Percentiles rank a stretch among this genome's conserved stretches.
phyloP scores from a whole-genome alignment of 75 land plant genomes.

The Sequoia sempervirens region DNA sequence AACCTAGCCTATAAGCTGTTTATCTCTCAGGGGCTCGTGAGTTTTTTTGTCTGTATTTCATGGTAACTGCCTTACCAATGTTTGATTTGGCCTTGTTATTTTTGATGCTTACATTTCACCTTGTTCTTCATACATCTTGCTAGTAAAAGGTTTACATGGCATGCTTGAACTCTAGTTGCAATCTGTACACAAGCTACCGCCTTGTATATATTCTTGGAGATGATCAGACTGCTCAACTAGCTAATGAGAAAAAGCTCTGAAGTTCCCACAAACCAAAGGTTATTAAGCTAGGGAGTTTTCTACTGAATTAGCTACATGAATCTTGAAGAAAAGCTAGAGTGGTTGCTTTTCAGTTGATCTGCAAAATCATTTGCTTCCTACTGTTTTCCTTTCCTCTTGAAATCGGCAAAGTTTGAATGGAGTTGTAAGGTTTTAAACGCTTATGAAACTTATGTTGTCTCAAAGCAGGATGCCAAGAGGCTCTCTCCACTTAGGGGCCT shows the following conservation, averaged over 20 bases:
- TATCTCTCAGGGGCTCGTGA: background rate
- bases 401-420: slow-evolving; percentile 31
- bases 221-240: background rate
- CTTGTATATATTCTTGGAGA: background rate
- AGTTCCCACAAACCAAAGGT: background rate
- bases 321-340: slow-evolving; percentile 25
- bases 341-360: slow-evolving; percentile 9
- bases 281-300: slow-evolving; percentile 1
- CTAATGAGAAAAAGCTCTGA: background rate
- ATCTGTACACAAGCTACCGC: background rate
- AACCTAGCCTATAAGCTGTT: background rate
- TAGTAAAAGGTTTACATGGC: background rate
- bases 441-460: slow-evolving; percentile 72
- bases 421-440: slow-evolving; percentile 27
- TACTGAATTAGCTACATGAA: slow-evolving; percentile 17
- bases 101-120: background rate
- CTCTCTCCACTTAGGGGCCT: slow-evolving; percentile 71
- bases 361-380: slow-evolving; percentile 49
- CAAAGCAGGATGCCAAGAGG: slow-evolving; percentile 77
- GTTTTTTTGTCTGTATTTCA: background rate
- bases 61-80: background rate
- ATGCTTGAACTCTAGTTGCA: background rate
- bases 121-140: background rate
- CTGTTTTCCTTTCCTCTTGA: slow-evolving; percentile 38
- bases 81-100: background rate